Base-by-base conservation (phyloP, 176 grass and related monocot genomes). In the Zizania latifolia region DNA sequence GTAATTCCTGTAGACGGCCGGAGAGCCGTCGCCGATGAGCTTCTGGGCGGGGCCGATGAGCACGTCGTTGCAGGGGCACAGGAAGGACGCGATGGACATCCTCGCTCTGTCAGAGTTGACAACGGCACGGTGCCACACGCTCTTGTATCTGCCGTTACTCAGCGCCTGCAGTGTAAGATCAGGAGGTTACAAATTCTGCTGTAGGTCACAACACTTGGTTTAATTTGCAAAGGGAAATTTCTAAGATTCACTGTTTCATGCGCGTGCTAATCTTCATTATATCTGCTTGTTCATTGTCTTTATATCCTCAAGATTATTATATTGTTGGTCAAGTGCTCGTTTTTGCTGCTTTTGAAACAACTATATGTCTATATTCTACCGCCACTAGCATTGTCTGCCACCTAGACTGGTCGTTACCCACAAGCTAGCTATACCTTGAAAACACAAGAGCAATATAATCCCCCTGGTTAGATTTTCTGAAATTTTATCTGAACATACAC, bases 61-160 rank as follows among this genome's bases (percentile, higher is more conserved):
- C 17, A 63, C 87, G 43, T 68, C 27, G 57, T 80, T 93, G 84
- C 90, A 93, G 1, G 90, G 90, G 71, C 90, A 93, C 1, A 93
- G 74, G 81, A 93, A 93, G 8, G 90, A 93, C 3, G 90, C 90
- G 19, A 93, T 58, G 2, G 90, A 93, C 72, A 93, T 93, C 69
- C 90, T 84, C 0, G 66, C 63, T 4, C 21, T 75, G 84, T 87
- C 65, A 1, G 90, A 71, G 82, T 87, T 93, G 22, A 93, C 90
- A 0, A 93, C 69, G 0, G 87, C 90, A 13, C 87, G 84, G 69
- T 93, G 90, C 87, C 81, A 93, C 8, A 89, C 90, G 60, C 90
- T 93, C 81, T 57, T 84, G 74, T 90, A 93, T 58, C 48, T 71
- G 19, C 84, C 90, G n/a, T 93, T 93, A 28, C 90, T 93, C 12